Base-by-base conservation (phyloP, 768 basidiomycete species). In the Tulasnella sp. region DNA sequence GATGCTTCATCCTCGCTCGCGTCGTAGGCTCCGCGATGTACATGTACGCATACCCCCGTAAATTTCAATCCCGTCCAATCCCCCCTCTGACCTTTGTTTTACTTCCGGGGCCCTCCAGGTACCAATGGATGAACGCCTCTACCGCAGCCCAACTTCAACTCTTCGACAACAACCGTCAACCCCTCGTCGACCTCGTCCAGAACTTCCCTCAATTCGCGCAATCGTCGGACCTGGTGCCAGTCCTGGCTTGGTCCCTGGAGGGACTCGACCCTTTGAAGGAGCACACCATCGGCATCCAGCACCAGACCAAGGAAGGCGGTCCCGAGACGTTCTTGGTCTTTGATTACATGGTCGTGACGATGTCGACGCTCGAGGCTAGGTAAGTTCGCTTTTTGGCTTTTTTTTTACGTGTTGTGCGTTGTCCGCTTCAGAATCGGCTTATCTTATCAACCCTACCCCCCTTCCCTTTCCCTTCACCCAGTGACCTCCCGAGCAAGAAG, bases 241-340 rank as follows among this genome's bases (percentile, higher is more conserved):
- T 72, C 18, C 34, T 78, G 48, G 64, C 77, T 20, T 78, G 77
- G 77, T 78, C 77, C 37, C n/a, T 64, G 44, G 72, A 73, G 41
- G 78, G 69, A 28, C 72, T 80, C 20, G 72, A 80, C 44, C 73
- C 73, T 42, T 22, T 37, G 37, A 5, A 75, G 78, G 34, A 58
- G 40, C 46, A 72, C 72, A 80, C 78, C n/a, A 28, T 80, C 34
- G 78, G 78, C 37, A 75, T 80, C 42, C 78, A 80, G 31, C 78
- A 80, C 54, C 42, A n/a, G 5, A 1, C 78, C 64, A 54, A 22
- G 44, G n/a, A 22, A 2, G 24, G 20, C 64, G 54, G 77, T 54
- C n/a, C 64, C n/a, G 42, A 74, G 41, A 75, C 72, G 9, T 42
- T n/a, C 3, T 18, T 80, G 18, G 40, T 46, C 24, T 46, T 80